Evolutionary conservation across 805 yeast genomes (phyloP).

Genomic region (Alloascoidea hylecoeti): DNA sequence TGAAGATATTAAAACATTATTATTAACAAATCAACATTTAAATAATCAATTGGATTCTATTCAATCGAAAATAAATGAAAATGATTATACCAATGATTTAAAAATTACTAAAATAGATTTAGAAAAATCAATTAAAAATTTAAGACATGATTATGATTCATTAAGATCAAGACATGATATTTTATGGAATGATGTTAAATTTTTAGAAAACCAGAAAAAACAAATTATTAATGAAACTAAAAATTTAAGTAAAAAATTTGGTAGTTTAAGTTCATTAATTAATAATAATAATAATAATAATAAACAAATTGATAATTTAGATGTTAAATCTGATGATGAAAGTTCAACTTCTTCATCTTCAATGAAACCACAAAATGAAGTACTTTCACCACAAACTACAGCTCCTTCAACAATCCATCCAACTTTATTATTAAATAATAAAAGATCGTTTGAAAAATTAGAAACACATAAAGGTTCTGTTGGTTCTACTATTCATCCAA

Average conservation of each 20-base stretch:
- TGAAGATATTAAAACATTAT: conserved; percentile 15
- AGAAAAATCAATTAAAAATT: conserved; percentile 26
- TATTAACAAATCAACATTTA: no score
- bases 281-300: conserved; percentile 21
- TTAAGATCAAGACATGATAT: conserved; percentile 15
- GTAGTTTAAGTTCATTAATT: conserved; percentile 18
- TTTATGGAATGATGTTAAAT: conserved; percentile 14
- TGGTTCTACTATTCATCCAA: no score
- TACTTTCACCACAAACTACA: no score
- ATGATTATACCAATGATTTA: no score
- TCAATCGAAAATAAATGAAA: no score
- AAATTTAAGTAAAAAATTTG: conserved; percentile 16
- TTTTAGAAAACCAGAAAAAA: conserved; percentile 12
- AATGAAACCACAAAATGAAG: not conserved
- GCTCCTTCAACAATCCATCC: no score
- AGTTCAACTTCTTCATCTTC: not conserved
- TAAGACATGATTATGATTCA: conserved; percentile 29
- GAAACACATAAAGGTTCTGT: not conserved
- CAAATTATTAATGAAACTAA: conserved; percentile 16
- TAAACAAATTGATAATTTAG: conserved; percentile 18
- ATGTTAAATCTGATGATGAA: conserved; percentile 3
- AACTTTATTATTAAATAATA: no score
- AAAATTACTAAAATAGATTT: conserved; percentile 21
- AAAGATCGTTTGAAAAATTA: no score
- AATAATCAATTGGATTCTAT: no score